Evolutionary conservation across 352 stramenopile species (phyloP).

Genomic region (Pythium rishiriense): DNA sequence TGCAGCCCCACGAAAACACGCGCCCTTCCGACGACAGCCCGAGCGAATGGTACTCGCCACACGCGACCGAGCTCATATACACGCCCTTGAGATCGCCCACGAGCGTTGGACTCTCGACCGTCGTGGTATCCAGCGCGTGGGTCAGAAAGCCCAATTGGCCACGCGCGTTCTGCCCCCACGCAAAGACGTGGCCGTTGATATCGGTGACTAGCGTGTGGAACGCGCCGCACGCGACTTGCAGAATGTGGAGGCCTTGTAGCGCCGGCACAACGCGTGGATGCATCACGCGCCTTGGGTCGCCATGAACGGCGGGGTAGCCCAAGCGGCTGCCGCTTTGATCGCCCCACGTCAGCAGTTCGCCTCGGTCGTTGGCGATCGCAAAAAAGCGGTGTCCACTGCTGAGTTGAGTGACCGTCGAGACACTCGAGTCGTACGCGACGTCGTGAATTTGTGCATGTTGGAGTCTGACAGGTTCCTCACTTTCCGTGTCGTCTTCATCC

Average conservation of each 20-base stretch:
- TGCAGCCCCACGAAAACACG: slow-evolving; percentile 77
- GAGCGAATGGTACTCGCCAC: slow-evolving; percentile 75
- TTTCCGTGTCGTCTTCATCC: slow-evolving; percentile 7
- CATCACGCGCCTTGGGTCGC: slow-evolving; percentile 42
- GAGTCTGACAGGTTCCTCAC: background rate
- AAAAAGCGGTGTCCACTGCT: slow-evolving; percentile 62
- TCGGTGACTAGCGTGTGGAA: slow-evolving; percentile 74
- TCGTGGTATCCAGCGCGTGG: slow-evolving; percentile 22
- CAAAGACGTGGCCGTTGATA: slow-evolving; percentile 73
- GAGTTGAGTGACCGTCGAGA: slow-evolving; percentile 32
- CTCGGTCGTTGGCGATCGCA: slow-evolving; percentile 42
- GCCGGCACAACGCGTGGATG: slow-evolving; percentile 38
- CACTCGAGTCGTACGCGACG: background rate
- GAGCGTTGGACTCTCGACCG: slow-evolving; percentile 36
- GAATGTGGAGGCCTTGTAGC: slow-evolving; percentile 39
- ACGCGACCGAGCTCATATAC: slow-evolving; percentile 64
- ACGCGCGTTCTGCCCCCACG: slow-evolving; percentile 63
- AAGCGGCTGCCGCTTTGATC: slow-evolving; percentile 61
- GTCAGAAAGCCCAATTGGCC: slow-evolving; percentile 52
- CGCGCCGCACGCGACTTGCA: slow-evolving; percentile 62
- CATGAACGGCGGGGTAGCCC: slow-evolving; percentile 49
- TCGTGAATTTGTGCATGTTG: background rate
- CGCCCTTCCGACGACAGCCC: slow-evolving; percentile 54
- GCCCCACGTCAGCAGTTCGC: slow-evolving; percentile 57
- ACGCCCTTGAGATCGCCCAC: slow-evolving; percentile 50